Conservation (phyloP, 495 filamentous ascomycete genomes). For the Parathielavia appendiculata region DNA sequence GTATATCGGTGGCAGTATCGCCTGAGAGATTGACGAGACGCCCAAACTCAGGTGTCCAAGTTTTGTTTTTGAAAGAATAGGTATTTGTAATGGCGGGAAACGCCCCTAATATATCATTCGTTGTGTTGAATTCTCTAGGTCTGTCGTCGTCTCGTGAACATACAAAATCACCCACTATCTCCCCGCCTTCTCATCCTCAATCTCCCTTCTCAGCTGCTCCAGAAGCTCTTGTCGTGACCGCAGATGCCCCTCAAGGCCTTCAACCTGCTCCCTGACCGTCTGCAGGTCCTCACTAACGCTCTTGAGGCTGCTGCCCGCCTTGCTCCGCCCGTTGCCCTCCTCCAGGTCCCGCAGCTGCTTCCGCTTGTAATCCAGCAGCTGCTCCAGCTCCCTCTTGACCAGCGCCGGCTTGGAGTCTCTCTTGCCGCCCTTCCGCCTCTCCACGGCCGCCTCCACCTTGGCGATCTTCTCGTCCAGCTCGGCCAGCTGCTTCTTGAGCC, state of each 20-base stretch:
- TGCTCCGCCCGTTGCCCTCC: constrained; percentile 67
- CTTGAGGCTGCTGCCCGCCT: constrained; percentile 55
- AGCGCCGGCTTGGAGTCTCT: constrained; percentile 70
- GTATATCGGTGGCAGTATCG: constrained; percentile 39
- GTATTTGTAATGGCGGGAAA: not conserved
- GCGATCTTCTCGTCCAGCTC: constrained; percentile 83
- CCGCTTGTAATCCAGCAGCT: constrained; percentile 77
- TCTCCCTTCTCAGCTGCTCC: constrained; percentile 51
- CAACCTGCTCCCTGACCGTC: constrained; percentile 71
- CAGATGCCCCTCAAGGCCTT: constrained; percentile 62
- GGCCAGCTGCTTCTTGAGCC: constrained; percentile 81
- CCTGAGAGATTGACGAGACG: constrained; percentile 21
- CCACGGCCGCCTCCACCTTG: constrained; percentile 59
- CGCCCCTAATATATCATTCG: constrained; percentile 1
- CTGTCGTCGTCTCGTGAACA: not conserved
- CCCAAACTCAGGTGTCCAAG: not conserved
- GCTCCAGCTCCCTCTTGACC: constrained; percentile 88
- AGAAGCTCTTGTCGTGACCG: constrained; percentile 53
- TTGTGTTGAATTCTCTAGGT: not conserved
- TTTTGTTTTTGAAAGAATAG: not conserved
- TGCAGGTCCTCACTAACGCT: constrained; percentile 63
- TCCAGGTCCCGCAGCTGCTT: constrained; percentile 61
- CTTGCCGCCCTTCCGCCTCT: constrained; percentile 39
- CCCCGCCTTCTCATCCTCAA: constrained; percentile 60
- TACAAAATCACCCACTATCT: constrained; percentile 23